A percentile compares a stretch with the other conserved stretches of the same genome.
phyloP scores from a whole-genome alignment of 2,329 filamentous ascomycete species.

The Cordyceps cateniannulata region DNA sequence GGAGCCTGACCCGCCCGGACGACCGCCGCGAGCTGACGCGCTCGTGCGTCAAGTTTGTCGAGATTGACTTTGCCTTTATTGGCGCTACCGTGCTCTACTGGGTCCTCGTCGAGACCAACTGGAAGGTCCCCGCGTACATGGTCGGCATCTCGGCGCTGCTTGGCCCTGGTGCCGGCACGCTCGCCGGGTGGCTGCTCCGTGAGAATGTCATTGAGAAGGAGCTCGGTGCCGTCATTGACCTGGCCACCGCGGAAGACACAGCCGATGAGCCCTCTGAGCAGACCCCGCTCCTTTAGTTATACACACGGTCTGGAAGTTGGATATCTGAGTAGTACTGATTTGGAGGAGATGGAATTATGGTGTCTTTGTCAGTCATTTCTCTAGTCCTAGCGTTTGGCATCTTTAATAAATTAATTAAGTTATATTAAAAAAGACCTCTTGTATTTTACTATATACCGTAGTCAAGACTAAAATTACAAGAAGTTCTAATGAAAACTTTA shows the following conservation, averaged over 20 bases:
- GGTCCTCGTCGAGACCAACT: slow-evolving; percentile 45
- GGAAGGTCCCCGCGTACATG: slow-evolving; percentile 30
- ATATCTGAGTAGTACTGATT: background rate
- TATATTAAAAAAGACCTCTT: too few species aligned
- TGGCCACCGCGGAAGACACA: slow-evolving; percentile 13
- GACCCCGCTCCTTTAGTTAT: background rate
- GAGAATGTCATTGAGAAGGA: slow-evolving; percentile 28
- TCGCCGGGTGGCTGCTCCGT: slow-evolving; percentile 33
- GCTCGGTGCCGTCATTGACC: slow-evolving; percentile 14
- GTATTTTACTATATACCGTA: too few species aligned
- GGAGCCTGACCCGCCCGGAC: slow-evolving; percentile 32
- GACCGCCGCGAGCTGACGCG: slow-evolving; percentile 46
- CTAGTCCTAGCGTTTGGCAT: background rate
- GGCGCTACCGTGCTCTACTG: slow-evolving; percentile 45
- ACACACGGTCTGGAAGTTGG: background rate
- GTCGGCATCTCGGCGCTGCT: slow-evolving; percentile 24
- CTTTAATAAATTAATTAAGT: background rate
- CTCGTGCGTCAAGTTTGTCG: slow-evolving; percentile 37
- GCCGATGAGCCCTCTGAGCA: slow-evolving; percentile 4
- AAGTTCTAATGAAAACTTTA: too few species aligned
- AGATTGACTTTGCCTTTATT: slow-evolving; percentile 40
- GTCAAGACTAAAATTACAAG: too few species aligned
- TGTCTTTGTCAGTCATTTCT: background rate
- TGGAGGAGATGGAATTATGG: background rate
- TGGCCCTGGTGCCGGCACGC: slow-evolving; percentile 33